Conservation (phyloP, 495 filamentous ascomycete species). For the Lasiosphaeria ovina region DNA sequence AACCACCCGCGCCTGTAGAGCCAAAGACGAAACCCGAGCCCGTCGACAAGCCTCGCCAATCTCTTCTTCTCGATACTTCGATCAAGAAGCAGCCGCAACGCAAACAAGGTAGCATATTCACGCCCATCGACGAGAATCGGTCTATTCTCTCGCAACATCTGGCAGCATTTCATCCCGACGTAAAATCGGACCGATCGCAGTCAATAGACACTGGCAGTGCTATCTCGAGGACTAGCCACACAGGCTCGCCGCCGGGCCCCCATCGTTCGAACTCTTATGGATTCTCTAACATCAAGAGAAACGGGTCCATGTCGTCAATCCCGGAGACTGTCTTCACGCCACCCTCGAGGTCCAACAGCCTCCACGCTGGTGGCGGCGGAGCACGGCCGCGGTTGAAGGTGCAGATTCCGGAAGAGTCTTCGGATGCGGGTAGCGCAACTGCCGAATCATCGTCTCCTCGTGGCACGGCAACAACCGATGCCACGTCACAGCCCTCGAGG, state of each 20-base stretch:
- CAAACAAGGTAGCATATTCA: constrained; percentile 92
- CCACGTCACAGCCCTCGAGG: constrained; percentile 36
- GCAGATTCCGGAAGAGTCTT: constrained; percentile 88
- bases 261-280: constrained; percentile 43
- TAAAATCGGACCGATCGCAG: constrained; percentile 54
- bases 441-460: constrained; percentile 70
- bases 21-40: constrained; percentile 45
- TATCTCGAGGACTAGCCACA: constrained; percentile 42
- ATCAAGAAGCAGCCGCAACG: constrained; percentile 69
- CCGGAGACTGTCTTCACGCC: constrained; percentile 57
- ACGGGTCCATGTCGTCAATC: constrained; percentile 55
- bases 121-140: constrained; percentile 88
- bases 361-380: constrained; percentile 56
- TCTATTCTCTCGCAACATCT: constrained; percentile 88
- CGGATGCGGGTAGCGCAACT: constrained; percentile 75
- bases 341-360: constrained; percentile 71
- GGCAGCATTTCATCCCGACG: constrained; percentile 51
- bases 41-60: constrained; percentile 33
- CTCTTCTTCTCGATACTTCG: constrained; percentile 44
- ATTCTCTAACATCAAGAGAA: constrained; percentile 43
- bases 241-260: constrained; percentile 51
- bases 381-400: constrained; percentile 79
- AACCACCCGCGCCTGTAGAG: constrained; percentile 45
- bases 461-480: constrained; percentile 62
- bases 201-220: constrained; percentile 59